Percentiles rank a stretch among this genome's conserved stretches.
Evolutionary conservation across 2,329 filamentous ascomycete species (phyloP).

Genomic region (Immersiporthe knoxdaviesiana): DNA sequence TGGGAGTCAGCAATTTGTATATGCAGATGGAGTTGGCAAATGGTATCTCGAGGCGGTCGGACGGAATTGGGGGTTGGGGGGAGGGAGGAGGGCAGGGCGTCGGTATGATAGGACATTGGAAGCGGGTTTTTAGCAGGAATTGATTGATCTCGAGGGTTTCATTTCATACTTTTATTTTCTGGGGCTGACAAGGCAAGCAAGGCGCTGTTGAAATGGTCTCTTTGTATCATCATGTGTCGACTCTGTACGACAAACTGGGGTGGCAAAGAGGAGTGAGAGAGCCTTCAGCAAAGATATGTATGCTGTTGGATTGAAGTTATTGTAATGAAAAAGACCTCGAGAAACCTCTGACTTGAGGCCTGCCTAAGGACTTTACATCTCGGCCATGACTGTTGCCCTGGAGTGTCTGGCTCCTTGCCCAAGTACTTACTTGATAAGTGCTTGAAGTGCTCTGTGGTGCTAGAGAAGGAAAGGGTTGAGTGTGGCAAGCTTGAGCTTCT

Average conservation of each 20-base stretch:
- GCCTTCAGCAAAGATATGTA: neutral
- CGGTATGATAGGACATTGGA: slow-evolving; percentile 16
- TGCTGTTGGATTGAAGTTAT: neutral
- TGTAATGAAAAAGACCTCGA: neutral
- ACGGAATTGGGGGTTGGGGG: no score
- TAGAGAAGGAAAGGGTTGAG: neutral
- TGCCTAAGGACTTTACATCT: neutral
- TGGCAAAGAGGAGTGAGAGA: neutral
- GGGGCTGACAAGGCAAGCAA: neutral
- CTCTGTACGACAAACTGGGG: neutral
- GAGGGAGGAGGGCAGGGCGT: neutral
- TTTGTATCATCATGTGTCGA: neutral
- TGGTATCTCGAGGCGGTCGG: slow-evolving; percentile 1
- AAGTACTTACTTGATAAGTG: no score
- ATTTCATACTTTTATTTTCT: neutral
- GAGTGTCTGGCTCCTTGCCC: neutral
- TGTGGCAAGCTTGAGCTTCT: neutral
- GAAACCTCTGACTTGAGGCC: neutral
- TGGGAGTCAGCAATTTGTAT: neutral
- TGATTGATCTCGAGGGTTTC: neutral
- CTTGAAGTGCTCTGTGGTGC: no score
- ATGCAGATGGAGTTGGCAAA: slow-evolving; percentile 7
- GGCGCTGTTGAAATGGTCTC: neutral
- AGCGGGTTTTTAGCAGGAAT: slow-evolving; percentile 10
- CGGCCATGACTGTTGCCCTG: neutral